Conservation (phyloP, 768 basidiomycete genomes). For the Pleurotus tuoliensis region DNA sequence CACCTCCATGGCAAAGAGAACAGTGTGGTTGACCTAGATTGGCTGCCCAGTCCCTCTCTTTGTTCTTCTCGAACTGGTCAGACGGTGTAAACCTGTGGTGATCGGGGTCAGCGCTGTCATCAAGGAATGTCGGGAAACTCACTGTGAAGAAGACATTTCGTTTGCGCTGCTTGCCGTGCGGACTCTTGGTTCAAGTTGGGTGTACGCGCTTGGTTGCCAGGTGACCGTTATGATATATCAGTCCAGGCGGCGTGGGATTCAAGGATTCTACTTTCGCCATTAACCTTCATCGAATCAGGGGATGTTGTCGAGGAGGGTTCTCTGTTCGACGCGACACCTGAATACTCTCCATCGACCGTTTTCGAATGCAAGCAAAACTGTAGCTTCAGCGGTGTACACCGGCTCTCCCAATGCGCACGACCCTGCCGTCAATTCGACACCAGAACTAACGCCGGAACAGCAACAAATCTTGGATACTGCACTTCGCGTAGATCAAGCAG, state of each 20-base stretch:
- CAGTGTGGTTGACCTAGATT: conserved; percentile 49
- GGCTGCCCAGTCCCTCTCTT: conserved; percentile 71
- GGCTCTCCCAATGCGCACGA: neutral
- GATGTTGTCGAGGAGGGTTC: neutral
- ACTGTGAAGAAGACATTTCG: conserved; percentile 11
- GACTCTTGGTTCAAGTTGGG: neutral
- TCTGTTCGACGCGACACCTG: neutral
- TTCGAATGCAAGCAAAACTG: neutral
- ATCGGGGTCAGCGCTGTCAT: neutral
- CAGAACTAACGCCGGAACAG: neutral
- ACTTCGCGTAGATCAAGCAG: conserved; percentile 91
- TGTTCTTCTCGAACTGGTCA: conserved; percentile 52
- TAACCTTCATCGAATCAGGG: neutral
- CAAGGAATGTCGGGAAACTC: neutral
- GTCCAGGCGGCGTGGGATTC: neutral
- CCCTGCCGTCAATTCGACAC: conserved; percentile 1
- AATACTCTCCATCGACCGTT: neutral
- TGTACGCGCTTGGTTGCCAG: neutral
- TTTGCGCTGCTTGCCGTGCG: neutral
- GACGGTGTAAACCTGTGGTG: conserved; percentile 53
- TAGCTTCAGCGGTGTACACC: neutral
- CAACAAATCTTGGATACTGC: conserved; percentile 50
- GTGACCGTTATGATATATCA: neutral
- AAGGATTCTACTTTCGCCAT: neutral
- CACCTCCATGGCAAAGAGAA: neutral